Evolutionary conservation across 331 rosid species (phyloP).

Genomic region (Quercus lobata): DNA sequence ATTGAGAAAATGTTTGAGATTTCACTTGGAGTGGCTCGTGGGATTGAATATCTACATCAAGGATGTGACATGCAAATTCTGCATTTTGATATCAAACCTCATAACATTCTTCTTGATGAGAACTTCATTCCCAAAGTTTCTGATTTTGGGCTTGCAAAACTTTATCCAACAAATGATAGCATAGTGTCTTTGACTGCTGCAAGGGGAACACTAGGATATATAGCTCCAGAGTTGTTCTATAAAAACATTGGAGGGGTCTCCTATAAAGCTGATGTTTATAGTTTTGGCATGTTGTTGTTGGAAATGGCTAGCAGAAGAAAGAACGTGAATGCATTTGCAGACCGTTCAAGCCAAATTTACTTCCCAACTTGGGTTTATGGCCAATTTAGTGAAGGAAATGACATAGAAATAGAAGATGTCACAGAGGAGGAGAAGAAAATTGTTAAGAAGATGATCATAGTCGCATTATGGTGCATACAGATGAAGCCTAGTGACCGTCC

Average conservation of each 20-base stretch:
- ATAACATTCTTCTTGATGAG: constrained; percentile 1
- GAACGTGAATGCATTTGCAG: background rate
- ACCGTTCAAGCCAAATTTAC: constrained; percentile 18
- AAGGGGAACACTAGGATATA: background rate
- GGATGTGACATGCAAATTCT: constrained; percentile 11
- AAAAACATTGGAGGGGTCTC: constrained; percentile 30
- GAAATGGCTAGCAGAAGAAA: constrained; percentile 27
- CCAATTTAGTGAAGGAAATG: too few relatives aligned
- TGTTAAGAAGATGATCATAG: constrained; percentile 21
- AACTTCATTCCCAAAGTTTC: too few relatives aligned
- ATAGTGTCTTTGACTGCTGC: too few relatives aligned
- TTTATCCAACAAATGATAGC: too few relatives aligned
- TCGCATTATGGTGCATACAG: constrained; percentile 34
- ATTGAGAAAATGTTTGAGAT: too few relatives aligned
- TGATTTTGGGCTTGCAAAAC: too few relatives aligned
- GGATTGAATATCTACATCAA: constrained; percentile 9
- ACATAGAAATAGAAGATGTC: too few relatives aligned
- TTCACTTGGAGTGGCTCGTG: too few relatives aligned
- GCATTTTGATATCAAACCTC: too few relatives aligned
- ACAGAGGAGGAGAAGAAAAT: constrained; percentile 1
- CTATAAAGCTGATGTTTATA: constrained; percentile 24
- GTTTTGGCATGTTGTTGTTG: constrained; percentile 38
- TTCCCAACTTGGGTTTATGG: constrained; percentile 25
- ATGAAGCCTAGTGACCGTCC: constrained; percentile 31
- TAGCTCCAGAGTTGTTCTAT: constrained; percentile 36